Percentiles rank a stretch among this genome's conserved stretches.
These are phyloP conservation scores for Mitragyna speciosa DNA, from an alignment of 257 asterid genomes.

Conservation along the genomic window DNA sequence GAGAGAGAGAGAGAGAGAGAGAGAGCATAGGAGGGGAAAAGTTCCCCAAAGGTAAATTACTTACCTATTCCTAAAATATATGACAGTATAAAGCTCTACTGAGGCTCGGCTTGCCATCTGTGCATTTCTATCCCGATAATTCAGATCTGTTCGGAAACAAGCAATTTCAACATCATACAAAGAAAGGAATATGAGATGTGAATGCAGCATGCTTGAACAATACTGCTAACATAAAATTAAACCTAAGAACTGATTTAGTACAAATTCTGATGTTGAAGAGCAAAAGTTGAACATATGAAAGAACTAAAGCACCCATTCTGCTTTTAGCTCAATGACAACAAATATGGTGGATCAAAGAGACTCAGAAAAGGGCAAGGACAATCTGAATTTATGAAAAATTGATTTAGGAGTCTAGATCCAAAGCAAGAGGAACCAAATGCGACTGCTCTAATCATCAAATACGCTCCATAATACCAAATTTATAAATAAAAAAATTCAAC, in stretches of 20 bases:
- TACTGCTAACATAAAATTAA: not conserved
- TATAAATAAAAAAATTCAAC: not conserved
- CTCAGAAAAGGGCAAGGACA: not conserved
- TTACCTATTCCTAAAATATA: constrained; percentile 86
- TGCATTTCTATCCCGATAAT: constrained; percentile 95
- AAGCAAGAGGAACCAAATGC: not conserved
- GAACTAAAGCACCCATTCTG: not conserved
- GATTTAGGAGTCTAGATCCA: not conserved
- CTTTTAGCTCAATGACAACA: not conserved
- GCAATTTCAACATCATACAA: not conserved
- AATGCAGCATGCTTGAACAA: not conserved
- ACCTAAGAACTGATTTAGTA: not conserved
- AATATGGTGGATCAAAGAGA: not conserved
- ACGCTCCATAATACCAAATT: not conserved
- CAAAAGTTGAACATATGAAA: not conserved
- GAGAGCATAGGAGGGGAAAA: not conserved
- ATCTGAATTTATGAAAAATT: not conserved
- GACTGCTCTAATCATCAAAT: not conserved
- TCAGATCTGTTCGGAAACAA: constrained; percentile 56
- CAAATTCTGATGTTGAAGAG: not conserved
- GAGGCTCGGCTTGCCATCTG: constrained; percentile 99
- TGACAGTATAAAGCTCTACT: constrained; percentile 92
- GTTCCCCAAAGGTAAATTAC: not conserved
- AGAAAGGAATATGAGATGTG: not conserved
- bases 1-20: not conserved